Evolutionary conservation across 2,329 filamentous ascomycete genomes (phyloP).

Genomic region (Aureobasidium uvarum): DNA sequence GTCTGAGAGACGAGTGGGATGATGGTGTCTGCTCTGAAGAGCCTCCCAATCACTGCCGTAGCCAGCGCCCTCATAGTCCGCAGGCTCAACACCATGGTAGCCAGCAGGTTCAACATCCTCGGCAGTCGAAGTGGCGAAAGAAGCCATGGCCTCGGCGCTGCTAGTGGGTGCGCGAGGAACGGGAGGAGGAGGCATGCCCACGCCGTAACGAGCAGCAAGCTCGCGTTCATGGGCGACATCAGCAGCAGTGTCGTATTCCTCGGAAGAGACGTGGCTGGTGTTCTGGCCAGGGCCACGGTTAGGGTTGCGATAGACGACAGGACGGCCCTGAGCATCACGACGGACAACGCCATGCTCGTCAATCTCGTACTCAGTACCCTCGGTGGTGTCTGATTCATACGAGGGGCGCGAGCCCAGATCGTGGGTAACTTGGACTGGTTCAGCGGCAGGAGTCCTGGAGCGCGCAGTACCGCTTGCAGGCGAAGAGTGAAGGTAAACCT

Average conservation of each 20-base stretch:
- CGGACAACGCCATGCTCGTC: conserved; percentile 61
- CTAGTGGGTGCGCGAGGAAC: conserved; percentile 34
- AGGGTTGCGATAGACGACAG: conserved; percentile 51
- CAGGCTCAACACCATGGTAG: conserved; percentile 35
- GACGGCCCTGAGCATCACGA: conserved; percentile 60
- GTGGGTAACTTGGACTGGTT: conserved; percentile 31
- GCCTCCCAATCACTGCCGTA: conserved; percentile 65
- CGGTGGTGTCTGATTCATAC: conserved; percentile 53
- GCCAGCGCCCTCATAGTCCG: conserved; percentile 52
- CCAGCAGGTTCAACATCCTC: conserved; percentile 24
- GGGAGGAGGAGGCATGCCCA: conserved; percentile 32
- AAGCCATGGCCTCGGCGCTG: conserved; percentile 38
- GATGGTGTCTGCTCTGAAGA: conserved; percentile 72
- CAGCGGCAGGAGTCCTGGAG: conserved; percentile 9
- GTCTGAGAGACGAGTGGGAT: conserved; percentile 84
- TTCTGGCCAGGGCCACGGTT: neutral
- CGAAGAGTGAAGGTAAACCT: conserved; percentile 36
- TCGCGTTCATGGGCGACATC: conserved; percentile 51
- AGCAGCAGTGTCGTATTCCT: conserved; percentile 57
- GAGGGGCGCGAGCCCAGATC: conserved; percentile 46
- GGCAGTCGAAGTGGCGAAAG: conserved; percentile 30
- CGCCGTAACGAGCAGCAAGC: conserved; percentile 48
- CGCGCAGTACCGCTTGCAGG: conserved; percentile 24
- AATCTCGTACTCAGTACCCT: conserved; percentile 70
- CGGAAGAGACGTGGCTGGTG: conserved; percentile 44